These are phyloP conservation scores for Pleurotus pulmonarius DNA, from an alignment of 768 basidiomycete species.

Conservation along the genomic window DNA sequence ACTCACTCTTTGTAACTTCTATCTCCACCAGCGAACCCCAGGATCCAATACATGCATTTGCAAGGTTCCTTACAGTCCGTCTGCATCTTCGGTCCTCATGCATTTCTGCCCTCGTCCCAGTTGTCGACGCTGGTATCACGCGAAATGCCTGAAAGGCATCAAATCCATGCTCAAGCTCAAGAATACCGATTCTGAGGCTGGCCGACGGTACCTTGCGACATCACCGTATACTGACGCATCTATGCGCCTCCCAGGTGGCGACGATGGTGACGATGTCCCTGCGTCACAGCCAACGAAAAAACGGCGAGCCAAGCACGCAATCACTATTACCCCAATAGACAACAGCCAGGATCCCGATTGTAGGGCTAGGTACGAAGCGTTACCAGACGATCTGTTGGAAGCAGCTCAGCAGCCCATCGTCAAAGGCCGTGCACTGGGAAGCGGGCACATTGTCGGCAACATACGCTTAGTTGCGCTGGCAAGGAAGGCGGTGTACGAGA, in stretches of 20 bases:
- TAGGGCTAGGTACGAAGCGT: background rate
- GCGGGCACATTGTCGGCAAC: constrained; percentile 50
- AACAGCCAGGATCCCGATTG: background rate
- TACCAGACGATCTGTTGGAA: constrained; percentile 27
- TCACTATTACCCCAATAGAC: background rate
- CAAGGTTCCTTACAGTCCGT: constrained; percentile 41
- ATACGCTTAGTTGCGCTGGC: constrained; percentile 41
- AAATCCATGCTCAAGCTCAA: constrained; percentile 15
- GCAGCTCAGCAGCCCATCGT: constrained; percentile 53
- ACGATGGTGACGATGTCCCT: constrained; percentile 5
- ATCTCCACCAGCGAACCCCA: constrained; percentile 36
- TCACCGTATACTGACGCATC: constrained; percentile 31
- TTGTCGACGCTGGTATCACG: constrained; percentile 48
- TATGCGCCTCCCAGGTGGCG: constrained; percentile 13
- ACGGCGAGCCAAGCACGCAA: background rate
- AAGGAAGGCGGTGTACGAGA: constrained; percentile 40
- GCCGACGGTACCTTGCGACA: constrained; percentile 27
- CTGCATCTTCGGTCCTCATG: constrained; percentile 31
- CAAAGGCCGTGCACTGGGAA: constrained; percentile 32
- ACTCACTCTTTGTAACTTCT: background rate
- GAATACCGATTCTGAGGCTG: constrained; percentile 8
- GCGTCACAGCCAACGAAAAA: constrained; percentile 10
- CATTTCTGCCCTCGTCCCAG: constrained; percentile 55
- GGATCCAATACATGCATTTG: constrained; percentile 40
- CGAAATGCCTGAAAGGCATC: constrained; percentile 37